Evolutionary conservation across 495 filamentous ascomycete species (phyloP).

Genomic region (Talaromyces ruber): DNA sequence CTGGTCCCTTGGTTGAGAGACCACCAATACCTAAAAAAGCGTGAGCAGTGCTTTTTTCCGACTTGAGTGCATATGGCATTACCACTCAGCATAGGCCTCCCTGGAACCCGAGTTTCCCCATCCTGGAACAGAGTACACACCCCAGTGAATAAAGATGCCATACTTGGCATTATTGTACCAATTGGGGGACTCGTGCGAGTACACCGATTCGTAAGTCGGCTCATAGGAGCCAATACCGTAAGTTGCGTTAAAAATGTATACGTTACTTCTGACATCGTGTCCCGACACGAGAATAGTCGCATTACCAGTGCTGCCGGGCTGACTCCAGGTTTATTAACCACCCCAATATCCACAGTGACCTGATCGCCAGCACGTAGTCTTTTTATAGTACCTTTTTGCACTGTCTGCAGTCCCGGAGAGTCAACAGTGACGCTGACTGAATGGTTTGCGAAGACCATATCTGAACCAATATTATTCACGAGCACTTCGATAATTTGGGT

Average conservation of each 20-base stretch:
- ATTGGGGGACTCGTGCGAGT: constrained; percentile 39
- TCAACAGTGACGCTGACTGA: constrained; percentile 27
- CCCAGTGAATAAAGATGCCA: constrained; percentile 53
- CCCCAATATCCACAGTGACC: constrained; percentile 37
- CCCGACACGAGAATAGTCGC: not conserved
- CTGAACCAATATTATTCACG: constrained; percentile 40
- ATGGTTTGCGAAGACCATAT: constrained; percentile 28
- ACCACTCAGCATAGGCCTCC: constrained; percentile 50
- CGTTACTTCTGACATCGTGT: not conserved
- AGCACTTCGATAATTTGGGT: constrained; percentile 43
- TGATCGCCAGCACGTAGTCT: constrained; percentile 46
- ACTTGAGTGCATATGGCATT: too few species aligned
- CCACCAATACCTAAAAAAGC: too few species aligned
- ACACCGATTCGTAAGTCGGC: constrained; percentile 12
- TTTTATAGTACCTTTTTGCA: constrained; percentile 30
- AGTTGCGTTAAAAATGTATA: too few species aligned
- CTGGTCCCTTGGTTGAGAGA: too few species aligned
- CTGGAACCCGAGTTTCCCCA: constrained; percentile 43
- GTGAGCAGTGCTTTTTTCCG: too few species aligned
- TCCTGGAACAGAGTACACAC: constrained; percentile 43
- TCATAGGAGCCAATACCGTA: not conserved
- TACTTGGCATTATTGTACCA: constrained; percentile 48
- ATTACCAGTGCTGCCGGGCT: not conserved
- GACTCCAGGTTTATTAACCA: constrained; percentile 19
- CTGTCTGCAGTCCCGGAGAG: constrained; percentile 27